Conservation (phyloP, 108 stramenopile species). For the Fistulifera pelliculosa region DNA sequence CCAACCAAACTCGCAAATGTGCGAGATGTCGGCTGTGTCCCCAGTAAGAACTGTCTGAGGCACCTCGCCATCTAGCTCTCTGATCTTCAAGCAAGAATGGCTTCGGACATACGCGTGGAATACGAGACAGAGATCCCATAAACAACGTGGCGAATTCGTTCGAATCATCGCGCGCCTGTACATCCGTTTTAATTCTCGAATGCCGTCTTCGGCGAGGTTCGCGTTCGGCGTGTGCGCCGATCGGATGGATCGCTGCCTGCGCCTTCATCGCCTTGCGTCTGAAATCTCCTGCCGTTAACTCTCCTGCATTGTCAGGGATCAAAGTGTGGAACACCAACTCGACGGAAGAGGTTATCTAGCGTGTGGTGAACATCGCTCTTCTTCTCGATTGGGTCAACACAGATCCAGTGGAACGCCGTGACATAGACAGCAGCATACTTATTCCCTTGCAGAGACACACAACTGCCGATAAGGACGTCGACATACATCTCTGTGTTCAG, state of each 20-base stretch:
- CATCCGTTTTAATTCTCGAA: conserved; percentile 19
- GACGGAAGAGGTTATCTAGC: conserved; percentile 13
- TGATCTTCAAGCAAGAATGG: conserved; percentile 14
- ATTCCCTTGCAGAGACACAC: conserved; percentile 6
- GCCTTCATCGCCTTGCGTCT: conserved; percentile 3
- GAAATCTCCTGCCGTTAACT: conserved; percentile 18
- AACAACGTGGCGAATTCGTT: background rate
- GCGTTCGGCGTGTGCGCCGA: conserved; percentile 21
- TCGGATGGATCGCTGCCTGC: conserved; percentile 10
- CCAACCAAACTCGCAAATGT: conserved; percentile 21
- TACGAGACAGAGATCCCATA: conserved; percentile 27
- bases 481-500: conserved; percentile 11
- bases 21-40: conserved; percentile 32
- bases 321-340: conserved; percentile 20
- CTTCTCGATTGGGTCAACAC: conserved; percentile 10
- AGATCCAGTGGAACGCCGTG: conserved; percentile 13
- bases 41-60: conserved; percentile 20
- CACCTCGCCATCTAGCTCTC: conserved; percentile 11
- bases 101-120: conserved; percentile 12
- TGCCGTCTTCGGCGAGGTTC: conserved; percentile 20
- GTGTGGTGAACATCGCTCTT: conserved; percentile 22
- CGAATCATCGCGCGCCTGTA: conserved; percentile 7
- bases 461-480: conserved; percentile 14
- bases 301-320: conserved; percentile 23
- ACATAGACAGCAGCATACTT: conserved; percentile 18